These are phyloP conservation scores for Calocera cornea DNA, from an alignment of 768 basidiomycete species.

Conservation along the genomic window DNA sequence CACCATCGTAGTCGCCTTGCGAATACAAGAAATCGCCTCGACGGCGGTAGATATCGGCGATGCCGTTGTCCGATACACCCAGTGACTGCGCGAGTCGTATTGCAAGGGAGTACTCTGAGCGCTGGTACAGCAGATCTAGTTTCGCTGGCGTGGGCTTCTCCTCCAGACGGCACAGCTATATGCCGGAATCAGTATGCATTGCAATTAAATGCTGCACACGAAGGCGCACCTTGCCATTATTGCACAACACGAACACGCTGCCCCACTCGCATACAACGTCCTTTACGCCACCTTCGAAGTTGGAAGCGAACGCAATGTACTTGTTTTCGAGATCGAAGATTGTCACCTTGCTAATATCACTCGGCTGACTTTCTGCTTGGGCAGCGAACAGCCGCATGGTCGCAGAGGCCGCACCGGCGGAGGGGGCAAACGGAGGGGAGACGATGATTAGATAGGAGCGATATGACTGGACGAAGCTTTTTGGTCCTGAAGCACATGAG, in stretches of 20 bases:
- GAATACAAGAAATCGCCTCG: constrained; percentile 85
- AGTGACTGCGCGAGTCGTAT: constrained; percentile 72
- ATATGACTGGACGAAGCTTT: constrained; percentile 62
- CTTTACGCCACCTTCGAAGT: constrained; percentile 70
- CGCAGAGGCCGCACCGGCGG: constrained; percentile 50
- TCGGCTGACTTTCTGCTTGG: constrained; percentile 24
- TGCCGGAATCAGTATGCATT: neutral
- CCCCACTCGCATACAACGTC: constrained; percentile 75
- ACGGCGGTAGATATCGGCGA: constrained; percentile 78
- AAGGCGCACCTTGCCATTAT: constrained; percentile 54
- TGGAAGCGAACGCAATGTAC: constrained; percentile 68
- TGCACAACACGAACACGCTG: constrained; percentile 61
- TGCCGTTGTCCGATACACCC: constrained; percentile 50
- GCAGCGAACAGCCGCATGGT: constrained; percentile 65
- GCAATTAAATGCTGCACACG: neutral
- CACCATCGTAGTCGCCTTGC: constrained; percentile 84
- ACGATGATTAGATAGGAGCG: constrained; percentile 81
- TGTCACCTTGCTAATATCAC: constrained; percentile 64
- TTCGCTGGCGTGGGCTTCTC: constrained; percentile 78
- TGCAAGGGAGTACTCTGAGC: constrained; percentile 65
- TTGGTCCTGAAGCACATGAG: constrained; percentile 38
- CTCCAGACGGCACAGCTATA: constrained; percentile 48
- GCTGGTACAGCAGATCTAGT: constrained; percentile 70
- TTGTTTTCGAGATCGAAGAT: constrained; percentile 90
- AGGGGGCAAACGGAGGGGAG: constrained; percentile 66